Percentiles rank a stretch among this genome's conserved stretches.
Conservation (phyloP, 305 asterid species). For the Fraxinus baroniana region DNA sequence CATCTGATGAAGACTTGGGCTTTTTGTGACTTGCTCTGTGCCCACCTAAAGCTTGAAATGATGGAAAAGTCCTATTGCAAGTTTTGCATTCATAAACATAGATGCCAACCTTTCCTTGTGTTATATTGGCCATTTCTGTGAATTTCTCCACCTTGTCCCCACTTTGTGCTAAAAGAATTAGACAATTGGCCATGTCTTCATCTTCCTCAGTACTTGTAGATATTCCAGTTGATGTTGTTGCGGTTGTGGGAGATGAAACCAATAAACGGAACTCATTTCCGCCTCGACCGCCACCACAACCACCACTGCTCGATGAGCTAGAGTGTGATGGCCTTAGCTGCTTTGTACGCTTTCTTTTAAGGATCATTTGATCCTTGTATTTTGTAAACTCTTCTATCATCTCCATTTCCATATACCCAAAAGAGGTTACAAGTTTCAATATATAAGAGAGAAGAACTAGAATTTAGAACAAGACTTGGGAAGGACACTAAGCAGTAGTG, state of each 20-base stretch:
- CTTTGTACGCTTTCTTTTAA: slow-evolving; percentile 66
- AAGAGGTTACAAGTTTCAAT: not conserved
- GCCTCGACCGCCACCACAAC: not conserved
- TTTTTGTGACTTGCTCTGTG: slow-evolving; percentile 86
- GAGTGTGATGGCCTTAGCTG: slow-evolving; percentile 50
- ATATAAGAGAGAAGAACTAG: too few relatives aligned
- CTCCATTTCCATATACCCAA: slow-evolving; percentile 29
- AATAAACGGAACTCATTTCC: slow-evolving; percentile 13
- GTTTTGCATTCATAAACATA: slow-evolving; percentile 79
- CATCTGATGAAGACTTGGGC: slow-evolving; percentile 37
- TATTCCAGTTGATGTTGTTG: slow-evolving; percentile 23
- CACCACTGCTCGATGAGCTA: slow-evolving; percentile 39
- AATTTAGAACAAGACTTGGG: not conserved
- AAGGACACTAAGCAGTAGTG: slow-evolving; percentile 29
- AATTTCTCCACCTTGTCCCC: slow-evolving; percentile 33
- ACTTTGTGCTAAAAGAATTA: slow-evolving; percentile 70
- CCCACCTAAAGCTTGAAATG: slow-evolving; percentile 93
- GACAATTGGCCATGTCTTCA: slow-evolving; percentile 77
- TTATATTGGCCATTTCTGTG: slow-evolving; percentile 41
- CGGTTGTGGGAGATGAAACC: slow-evolving; percentile 33
- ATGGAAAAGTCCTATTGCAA: slow-evolving; percentile 63
- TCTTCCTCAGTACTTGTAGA: slow-evolving; percentile 56
- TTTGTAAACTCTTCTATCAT: slow-evolving; percentile 32
- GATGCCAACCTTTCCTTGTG: not conserved
- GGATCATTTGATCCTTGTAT: slow-evolving; percentile 43